Evolutionary conservation across 1,284 basidiomycete genomes (phyloP).

Genomic region (Ustilago esculenta): DNA sequence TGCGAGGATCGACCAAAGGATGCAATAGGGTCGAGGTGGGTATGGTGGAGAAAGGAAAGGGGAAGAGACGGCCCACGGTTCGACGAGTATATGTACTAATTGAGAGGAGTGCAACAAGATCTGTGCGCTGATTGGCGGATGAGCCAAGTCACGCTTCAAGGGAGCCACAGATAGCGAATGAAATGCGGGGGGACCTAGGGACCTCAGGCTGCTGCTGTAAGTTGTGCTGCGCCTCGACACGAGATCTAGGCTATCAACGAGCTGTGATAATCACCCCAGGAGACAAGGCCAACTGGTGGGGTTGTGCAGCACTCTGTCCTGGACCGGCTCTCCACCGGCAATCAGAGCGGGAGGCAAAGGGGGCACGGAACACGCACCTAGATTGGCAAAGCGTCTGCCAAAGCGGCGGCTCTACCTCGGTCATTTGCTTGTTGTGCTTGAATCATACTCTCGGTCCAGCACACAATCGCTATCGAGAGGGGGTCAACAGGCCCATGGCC

Average conservation of each 20-base stretch:
- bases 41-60: not conserved
- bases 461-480: too few relatives aligned
- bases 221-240: too few relatives aligned
- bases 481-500: too few relatives aligned
- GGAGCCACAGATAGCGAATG: not conserved
- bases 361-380: not conserved
- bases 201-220: too few relatives aligned
- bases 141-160: conserved; percentile 11
- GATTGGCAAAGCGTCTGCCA: conserved; percentile 1
- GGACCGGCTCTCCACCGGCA: not conserved
- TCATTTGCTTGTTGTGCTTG: conserved; percentile 3
- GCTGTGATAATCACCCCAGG: not conserved
- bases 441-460: not conserved
- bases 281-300: too few relatives aligned
- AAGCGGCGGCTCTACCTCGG: conserved; percentile 5
- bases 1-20: not conserved
- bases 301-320: too few relatives aligned
- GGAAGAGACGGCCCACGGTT: not conserved
- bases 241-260: too few relatives aligned
- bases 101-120: too few relatives aligned
- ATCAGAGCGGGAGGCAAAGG: not conserved
- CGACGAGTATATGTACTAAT: conserved; percentile 7
- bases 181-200: conserved; percentile 18
- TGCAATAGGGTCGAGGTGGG: too few relatives aligned
- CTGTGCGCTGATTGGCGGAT: not conserved